Conservation (phyloP, 495 filamentous ascomycete genomes). For the Hamigera avellanea region DNA sequence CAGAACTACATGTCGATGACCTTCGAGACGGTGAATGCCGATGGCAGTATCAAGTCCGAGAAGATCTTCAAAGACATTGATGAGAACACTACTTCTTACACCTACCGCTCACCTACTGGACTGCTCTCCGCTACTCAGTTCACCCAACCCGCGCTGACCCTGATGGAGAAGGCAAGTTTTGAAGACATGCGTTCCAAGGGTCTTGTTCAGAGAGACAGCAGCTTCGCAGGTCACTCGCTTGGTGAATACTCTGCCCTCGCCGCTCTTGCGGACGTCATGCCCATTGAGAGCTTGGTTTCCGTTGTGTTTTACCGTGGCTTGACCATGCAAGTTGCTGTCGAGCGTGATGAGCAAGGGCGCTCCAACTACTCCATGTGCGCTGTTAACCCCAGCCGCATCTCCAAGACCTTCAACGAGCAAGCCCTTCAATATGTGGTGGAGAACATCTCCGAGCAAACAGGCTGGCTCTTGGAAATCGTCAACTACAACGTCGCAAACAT, state of each 20-base stretch:
- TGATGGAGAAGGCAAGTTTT: slow-evolving; percentile 99
- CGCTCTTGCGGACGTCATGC: slow-evolving; percentile 96
- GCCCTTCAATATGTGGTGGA: slow-evolving; percentile 91
- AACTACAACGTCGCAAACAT: slow-evolving; percentile 98
- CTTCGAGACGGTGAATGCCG: slow-evolving; percentile 86
- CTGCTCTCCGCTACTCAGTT: slow-evolving; percentile 97
- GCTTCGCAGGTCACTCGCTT: slow-evolving; percentile 94
- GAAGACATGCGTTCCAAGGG: slow-evolving; percentile 98
- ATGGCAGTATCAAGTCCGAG: slow-evolving; percentile 90
- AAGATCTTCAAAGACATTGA: slow-evolving; percentile 98
- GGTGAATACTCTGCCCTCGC: slow-evolving; percentile 97
- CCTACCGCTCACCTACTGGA: slow-evolving; percentile 89
- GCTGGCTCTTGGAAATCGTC: slow-evolving; percentile 95
- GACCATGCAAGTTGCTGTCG: slow-evolving; percentile 98
- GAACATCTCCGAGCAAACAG: slow-evolving; percentile 82
- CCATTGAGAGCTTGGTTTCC: slow-evolving; percentile 94
- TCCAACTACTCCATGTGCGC: slow-evolving; percentile 99
- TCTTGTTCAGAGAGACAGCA: slow-evolving; percentile 88
- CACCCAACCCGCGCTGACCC: slow-evolving; percentile 89
- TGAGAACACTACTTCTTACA: slow-evolving; percentile 87
- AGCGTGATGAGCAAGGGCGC: slow-evolving; percentile 82
- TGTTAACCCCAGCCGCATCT: slow-evolving; percentile 94
- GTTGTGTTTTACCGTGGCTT: slow-evolving; percentile 98
- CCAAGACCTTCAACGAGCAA: slow-evolving; percentile 94
- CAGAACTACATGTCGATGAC: slow-evolving; percentile 99